phyloP scores from a whole-genome alignment of 2,329 filamentous ascomycete genomes.

The Epichloe brachyelytri region DNA sequence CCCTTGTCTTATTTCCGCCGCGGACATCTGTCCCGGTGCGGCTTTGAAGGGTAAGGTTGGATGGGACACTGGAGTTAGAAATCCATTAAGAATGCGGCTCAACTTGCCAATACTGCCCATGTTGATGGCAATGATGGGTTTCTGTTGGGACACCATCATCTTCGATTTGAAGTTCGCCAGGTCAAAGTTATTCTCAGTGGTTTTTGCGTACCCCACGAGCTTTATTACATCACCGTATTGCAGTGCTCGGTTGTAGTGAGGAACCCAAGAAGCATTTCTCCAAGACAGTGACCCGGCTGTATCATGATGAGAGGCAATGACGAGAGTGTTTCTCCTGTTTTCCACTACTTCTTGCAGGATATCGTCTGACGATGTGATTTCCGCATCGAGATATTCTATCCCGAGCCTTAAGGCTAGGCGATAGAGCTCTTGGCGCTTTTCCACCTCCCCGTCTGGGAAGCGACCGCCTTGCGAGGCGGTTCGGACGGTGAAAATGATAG shows the following conservation, averaged over 20 bases:
- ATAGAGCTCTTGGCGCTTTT: conserved; percentile 65
- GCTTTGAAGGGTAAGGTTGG: conserved; percentile 82
- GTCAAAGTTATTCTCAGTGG: conserved; percentile 74
- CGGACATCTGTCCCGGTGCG: conserved; percentile 85
- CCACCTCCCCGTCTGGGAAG: conserved; percentile 65
- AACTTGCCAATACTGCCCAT: conserved; percentile 84
- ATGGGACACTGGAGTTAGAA: conserved; percentile 91
- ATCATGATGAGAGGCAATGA: conserved; percentile 95
- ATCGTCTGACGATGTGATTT: conserved; percentile 73
- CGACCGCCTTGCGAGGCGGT: conserved; percentile 76
- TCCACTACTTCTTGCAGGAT: conserved; percentile 57
- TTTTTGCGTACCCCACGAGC: conserved; percentile 69
- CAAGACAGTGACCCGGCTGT: conserved; percentile 67
- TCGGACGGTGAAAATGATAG: conserved; percentile 85
- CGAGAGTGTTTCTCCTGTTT: conserved; percentile 56
- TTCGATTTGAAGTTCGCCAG: conserved; percentile 69
- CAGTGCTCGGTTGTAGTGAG: conserved; percentile 78
- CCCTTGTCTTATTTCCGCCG: conserved; percentile 71
- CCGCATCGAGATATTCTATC: conserved; percentile 85
- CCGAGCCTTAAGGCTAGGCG: conserved; percentile 67
- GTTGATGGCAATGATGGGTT: conserved; percentile 89
- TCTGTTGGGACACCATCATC: conserved; percentile 58
- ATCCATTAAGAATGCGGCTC: conserved; percentile 78
- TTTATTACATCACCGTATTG: conserved; percentile 92
- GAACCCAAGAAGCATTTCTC: conserved; percentile 86